These are phyloP conservation scores for Arxiozyma telluris DNA, from an alignment of 1,139 yeast species.

Conservation along the genomic window DNA sequence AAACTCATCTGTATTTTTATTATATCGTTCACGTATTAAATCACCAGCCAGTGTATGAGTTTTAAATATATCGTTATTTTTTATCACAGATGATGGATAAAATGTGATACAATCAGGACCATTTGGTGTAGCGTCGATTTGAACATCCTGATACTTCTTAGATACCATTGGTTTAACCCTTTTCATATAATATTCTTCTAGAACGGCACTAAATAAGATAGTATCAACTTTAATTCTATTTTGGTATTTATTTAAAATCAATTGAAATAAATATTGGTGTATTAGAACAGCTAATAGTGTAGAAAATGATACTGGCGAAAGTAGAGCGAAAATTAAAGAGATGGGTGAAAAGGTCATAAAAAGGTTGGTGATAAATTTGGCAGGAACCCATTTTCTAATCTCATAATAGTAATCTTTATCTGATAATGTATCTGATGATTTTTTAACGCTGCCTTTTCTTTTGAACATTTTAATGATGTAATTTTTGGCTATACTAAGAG, in stretches of 20 bases:
- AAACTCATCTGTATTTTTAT: conserved; percentile 16
- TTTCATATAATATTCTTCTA: conserved; percentile 56
- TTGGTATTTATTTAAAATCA: conserved; percentile 40
- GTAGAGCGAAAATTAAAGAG: conserved; percentile 34
- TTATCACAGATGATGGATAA: conserved; percentile 34
- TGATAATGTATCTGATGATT: not conserved
- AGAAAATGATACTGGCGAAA: conserved; percentile 37
- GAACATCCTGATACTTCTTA: conserved; percentile 49
- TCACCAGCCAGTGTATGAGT: conserved; percentile 26
- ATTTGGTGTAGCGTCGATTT: conserved; percentile 49
- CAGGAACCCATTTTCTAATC: conserved; percentile 52
- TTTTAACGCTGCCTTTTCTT: not conserved
- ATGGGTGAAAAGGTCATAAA: conserved; percentile 54
- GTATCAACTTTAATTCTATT: conserved; percentile 50
- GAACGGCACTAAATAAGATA: conserved; percentile 50
- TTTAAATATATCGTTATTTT: conserved; percentile 17
- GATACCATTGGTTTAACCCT: conserved; percentile 55
- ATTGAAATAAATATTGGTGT: conserved; percentile 36
- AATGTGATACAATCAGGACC: conserved; percentile 33
- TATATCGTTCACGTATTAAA: conserved; percentile 18
- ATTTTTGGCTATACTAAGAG: conserved; percentile 9
- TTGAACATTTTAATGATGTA: not conserved
- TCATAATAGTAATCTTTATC: conserved; percentile 37
- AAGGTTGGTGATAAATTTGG: conserved; percentile 40
- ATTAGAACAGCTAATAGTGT: conserved; percentile 34